Conservation (phyloP, 2,329 filamentous ascomycete genomes). For the Xylaria digitata region DNA sequence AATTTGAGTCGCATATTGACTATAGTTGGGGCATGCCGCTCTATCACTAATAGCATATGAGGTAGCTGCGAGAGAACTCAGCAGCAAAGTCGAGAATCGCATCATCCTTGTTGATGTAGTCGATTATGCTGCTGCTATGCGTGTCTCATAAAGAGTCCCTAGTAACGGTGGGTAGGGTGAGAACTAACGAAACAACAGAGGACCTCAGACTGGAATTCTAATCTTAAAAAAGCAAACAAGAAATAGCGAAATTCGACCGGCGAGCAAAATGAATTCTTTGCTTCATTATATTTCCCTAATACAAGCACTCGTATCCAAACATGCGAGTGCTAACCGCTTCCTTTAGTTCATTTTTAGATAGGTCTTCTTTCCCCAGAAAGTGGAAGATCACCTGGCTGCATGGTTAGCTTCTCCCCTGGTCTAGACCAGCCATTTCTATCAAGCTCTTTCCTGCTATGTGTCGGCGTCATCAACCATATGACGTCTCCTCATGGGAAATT, state of each 20-base stretch:
- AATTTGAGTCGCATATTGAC: slow-evolving; percentile 64
- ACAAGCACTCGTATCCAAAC: background rate
- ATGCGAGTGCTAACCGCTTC: slow-evolving; percentile 23
- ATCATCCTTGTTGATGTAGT: slow-evolving; percentile 17
- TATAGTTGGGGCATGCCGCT: slow-evolving; percentile 72
- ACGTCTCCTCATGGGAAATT: slow-evolving; percentile 35
- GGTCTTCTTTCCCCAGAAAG: slow-evolving; percentile 24
- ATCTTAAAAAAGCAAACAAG: background rate
- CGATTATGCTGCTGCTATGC: slow-evolving; percentile 1
- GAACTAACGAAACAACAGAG: slow-evolving; percentile 11
- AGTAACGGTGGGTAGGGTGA: background rate
- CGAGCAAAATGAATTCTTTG: slow-evolving; percentile 9
- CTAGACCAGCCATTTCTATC: slow-evolving; percentile 24
- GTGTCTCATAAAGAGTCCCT: slow-evolving; percentile 2
- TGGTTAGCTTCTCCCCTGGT: slow-evolving; percentile 18
- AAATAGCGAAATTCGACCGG: background rate
- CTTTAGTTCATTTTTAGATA: slow-evolving; percentile 14
- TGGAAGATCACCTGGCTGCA: slow-evolving; percentile 26
- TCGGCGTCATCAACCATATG: slow-evolving; percentile 25
- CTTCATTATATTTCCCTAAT: slow-evolving; percentile 10
- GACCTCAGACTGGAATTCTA: slow-evolving; percentile 9
- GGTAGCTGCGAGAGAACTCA: slow-evolving; percentile 34
- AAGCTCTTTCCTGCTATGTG: slow-evolving; percentile 29
- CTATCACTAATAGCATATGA: slow-evolving; percentile 25
- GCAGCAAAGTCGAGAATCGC: slow-evolving; percentile 30